These are phyloP conservation scores for Pezicula radicicola DNA, from an alignment of 2,329 filamentous ascomycete genomes.

Conservation along the genomic window DNA sequence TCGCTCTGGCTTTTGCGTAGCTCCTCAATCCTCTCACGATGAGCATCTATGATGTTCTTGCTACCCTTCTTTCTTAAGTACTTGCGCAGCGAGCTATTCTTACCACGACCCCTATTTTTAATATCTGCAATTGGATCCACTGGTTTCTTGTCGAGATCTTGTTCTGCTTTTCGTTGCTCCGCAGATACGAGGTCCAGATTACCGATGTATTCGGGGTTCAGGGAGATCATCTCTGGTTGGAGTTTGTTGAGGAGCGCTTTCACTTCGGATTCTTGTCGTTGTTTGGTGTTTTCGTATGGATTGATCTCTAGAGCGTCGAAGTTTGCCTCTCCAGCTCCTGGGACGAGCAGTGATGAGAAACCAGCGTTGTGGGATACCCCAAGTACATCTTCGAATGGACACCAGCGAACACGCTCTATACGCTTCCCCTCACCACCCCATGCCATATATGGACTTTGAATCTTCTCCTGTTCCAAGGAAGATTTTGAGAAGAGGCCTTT, in stretches of 20 bases:
- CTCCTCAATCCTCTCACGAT: conserved; percentile 81
- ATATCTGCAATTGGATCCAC: conserved; percentile 57
- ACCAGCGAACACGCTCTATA: conserved; percentile 84
- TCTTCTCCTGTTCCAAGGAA: conserved; percentile 67
- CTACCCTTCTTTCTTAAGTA: conserved; percentile 88
- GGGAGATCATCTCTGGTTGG: conserved; percentile 92
- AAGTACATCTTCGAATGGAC: conserved; percentile 90
- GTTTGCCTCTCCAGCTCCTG: conserved; percentile 95
- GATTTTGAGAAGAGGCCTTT: conserved; percentile 81
- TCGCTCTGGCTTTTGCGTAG: conserved; percentile 68
- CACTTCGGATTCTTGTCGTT: conserved; percentile 90
- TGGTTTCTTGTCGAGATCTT: conserved; percentile 71
- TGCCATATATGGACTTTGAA: conserved; percentile 85
- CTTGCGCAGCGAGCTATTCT: conserved; percentile 84
- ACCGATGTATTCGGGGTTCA: conserved; percentile 90
- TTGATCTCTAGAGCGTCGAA: conserved; percentile 92
- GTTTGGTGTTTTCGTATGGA: conserved; percentile 90
- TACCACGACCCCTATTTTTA: conserved; percentile 77
- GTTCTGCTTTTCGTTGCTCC: conserved; percentile 72
- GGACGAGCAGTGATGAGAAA: conserved; percentile 86
- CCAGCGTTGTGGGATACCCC: conserved; percentile 81
- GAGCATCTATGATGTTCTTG: conserved; percentile 95
- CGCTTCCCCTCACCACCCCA: conserved; percentile 85
- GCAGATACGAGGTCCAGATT: conserved; percentile 80
- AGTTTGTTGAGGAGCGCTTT: conserved; percentile 90